Percentiles rank a stretch among this genome's conserved stretches.
Evolutionary conservation across 805 yeast genomes (phyloP).

Genomic region (Torulaspora quercuum): DNA sequence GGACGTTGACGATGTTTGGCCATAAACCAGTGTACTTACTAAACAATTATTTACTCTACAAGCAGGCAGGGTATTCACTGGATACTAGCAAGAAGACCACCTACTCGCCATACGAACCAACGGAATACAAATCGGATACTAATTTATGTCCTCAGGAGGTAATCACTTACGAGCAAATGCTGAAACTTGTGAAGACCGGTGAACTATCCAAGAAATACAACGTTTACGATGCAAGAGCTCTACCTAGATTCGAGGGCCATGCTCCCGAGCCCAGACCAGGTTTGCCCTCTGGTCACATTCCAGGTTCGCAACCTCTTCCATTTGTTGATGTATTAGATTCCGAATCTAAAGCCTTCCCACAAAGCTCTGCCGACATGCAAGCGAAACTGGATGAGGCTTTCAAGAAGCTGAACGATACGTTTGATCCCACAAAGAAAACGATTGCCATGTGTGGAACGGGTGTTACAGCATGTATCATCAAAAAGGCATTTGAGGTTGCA

Average conservation of each 20-base stretch:
- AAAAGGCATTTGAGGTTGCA: constrained; percentile 63
- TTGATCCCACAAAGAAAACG: constrained; percentile 54
- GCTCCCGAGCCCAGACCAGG: constrained; percentile 90
- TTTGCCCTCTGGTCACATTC: constrained; percentile 83
- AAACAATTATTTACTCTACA: constrained; percentile 62
- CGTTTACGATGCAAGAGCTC: constrained; percentile 78
- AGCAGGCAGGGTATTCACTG: constrained; percentile 43
- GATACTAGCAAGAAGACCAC: constrained; percentile 35
- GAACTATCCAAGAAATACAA: constrained; percentile 46
- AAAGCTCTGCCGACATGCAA: constrained; percentile 29
- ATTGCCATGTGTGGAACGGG: constrained; percentile 95
- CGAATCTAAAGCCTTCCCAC: constrained; percentile 46
- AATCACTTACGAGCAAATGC: constrained; percentile 62
- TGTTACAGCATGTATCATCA: constrained; percentile 86
- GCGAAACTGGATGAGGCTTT: constrained; percentile 49
- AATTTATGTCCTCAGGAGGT: constrained; percentile 48
- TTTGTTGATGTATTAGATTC: constrained; percentile 57
- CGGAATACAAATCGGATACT: constrained; percentile 37
- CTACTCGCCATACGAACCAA: constrained; percentile 18
- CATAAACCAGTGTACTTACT: constrained; percentile 66
- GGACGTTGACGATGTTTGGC: constrained; percentile 81
- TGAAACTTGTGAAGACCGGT: constrained; percentile 51
- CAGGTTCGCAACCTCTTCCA: constrained; percentile 75
- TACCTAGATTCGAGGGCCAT: constrained; percentile 69
- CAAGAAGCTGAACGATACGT: constrained; percentile 37